A percentile compares a stretch with the other conserved stretches of the same genome.
phyloP scores from a whole-genome alignment of 345 rosid species.

The Citrus glauca region DNA sequence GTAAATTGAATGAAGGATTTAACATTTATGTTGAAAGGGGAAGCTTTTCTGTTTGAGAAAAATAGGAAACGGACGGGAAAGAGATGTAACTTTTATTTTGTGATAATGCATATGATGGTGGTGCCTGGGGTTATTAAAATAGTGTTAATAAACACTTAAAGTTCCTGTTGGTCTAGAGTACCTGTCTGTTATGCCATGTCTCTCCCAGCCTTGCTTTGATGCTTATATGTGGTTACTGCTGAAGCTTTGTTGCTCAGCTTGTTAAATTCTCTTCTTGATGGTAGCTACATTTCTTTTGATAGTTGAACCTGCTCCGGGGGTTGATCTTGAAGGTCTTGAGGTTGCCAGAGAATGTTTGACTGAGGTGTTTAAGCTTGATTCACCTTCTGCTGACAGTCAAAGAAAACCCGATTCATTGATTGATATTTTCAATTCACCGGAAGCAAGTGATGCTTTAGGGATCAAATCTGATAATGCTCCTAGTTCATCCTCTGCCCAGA shows the following conservation, averaged over 20 bases:
- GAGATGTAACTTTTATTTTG: not conserved
- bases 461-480: slow-evolving; percentile 28
- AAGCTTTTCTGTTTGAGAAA: not conserved
- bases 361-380: slow-evolving; percentile 50
- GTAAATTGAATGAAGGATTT: not conserved
- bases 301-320: slow-evolving; percentile 74
- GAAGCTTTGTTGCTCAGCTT: not conserved
- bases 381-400: slow-evolving; percentile 22
- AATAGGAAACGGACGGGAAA: not conserved
- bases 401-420: slow-evolving; percentile 47
- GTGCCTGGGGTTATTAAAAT: not conserved
- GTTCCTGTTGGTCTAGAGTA: not conserved
- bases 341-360: slow-evolving; percentile 72
- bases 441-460: slow-evolving; percentile 17
- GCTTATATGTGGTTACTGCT: not conserved
- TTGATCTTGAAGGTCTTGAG: slow-evolving; percentile 76
- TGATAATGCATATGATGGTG: not conserved
- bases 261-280: not conserved
- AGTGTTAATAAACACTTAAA: not conserved
- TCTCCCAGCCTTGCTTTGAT: not conserved
- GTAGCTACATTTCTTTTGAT: not conserved
- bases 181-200: not conserved
- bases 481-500: slow-evolving; percentile 30
- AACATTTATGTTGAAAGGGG: not conserved
- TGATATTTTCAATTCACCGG: slow-evolving; percentile 47